Base-by-base conservation (phyloP, 441 rosid genomes). In the Gossypium gossypioides region DNA sequence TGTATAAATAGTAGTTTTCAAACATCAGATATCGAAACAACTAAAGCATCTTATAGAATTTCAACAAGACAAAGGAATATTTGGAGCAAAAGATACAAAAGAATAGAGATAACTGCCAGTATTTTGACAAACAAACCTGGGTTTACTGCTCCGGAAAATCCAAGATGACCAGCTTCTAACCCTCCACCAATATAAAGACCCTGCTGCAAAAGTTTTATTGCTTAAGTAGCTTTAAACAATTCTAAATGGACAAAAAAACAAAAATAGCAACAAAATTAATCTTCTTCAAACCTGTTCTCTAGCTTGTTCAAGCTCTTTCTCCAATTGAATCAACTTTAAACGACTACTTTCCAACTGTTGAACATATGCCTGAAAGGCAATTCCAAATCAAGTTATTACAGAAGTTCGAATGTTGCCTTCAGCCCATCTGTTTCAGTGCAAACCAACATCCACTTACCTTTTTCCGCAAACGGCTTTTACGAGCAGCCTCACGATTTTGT, bases 401-500 rank as follows among this genome's bases (percentile, higher is more conserved):
- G 16, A 18, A 75, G 25, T 71, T 56, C 22, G 52, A 64, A 58
- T 48, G 8, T 63, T 37, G 27, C 19, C 78, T 15, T 67, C 9
- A 42, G 21, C 8, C 2, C 3, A 66, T 48, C 32, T 42, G 58
- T 75, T 68, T 32, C 25, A 75, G 4, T 71, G 10, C 65, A 57
- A 25, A 27, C 16, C 15, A 37, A 51, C 55, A 34, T 61, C 37
- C 37, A 25, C 59, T 21, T 81, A 92, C 99, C 90, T 96, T 96
- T 80, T 92, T 96, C 74, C 98, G 87, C 81, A 92, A 51, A 69
- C 98, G 99, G 78, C 97, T 87, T 81, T 95, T 95, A 72, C 97
- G 94, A 59, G 99, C 97, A 82, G 99, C 99, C 80, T 95, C 97
- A 1, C 97, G 97, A 44, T 95, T 95, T 82, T 92, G 97, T 29